Evolutionary conservation across 202 grass and related monocot species (phyloP), one percentile per base, ranked within the genome.

Genomic region (Eragrostis tef): DNA sequence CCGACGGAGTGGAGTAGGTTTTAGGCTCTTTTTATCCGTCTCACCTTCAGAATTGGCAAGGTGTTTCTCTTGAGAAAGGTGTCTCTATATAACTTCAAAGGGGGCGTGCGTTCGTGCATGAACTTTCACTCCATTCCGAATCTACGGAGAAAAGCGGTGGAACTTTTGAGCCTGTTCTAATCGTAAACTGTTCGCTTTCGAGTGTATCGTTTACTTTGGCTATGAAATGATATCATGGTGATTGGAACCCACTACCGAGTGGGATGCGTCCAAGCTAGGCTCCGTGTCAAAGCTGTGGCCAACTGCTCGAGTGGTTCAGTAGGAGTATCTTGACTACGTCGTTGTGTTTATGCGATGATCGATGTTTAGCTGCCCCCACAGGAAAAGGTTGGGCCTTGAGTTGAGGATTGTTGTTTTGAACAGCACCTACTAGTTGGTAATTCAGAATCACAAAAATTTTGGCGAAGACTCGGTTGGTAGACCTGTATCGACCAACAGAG

Each of bases 141-240:
- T 56, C 49, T 47, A 11, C 29, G 1, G 12, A 13, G 3, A 2
- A 20, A 56, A 39, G 26, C 5, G 9, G 17, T 9, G 11, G 4
- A 21, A 25, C n/a, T 58, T 74, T 74, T 74, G 11, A 4, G 17
- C 71, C 51, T 27, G 29, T 51, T 51, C 6, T 45, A 24, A 21
- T 59, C 65, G 25, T 45, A 11, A 69, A 64, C 7, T 22, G 36
- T 34, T 64, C 7, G 71, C 52, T 44, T 57, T 43, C 7, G 52
- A 25, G n/a, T 5, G 53, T 6, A 41, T 3, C 2, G 1, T 13
- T 6, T 57, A 9, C n/a, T 21, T 71, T 27, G 3, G 70, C 9
- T 22, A 21, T n/a, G 78, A 29, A 80, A 80, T 80, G 65, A 80
- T 58, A 10, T 27, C 31, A 15, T 20, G 50, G 50, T 80, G 64